phyloP scores from a whole-genome alignment of 2,329 filamentous ascomycete genomes.

The Fusarium brevicatenulatum region DNA sequence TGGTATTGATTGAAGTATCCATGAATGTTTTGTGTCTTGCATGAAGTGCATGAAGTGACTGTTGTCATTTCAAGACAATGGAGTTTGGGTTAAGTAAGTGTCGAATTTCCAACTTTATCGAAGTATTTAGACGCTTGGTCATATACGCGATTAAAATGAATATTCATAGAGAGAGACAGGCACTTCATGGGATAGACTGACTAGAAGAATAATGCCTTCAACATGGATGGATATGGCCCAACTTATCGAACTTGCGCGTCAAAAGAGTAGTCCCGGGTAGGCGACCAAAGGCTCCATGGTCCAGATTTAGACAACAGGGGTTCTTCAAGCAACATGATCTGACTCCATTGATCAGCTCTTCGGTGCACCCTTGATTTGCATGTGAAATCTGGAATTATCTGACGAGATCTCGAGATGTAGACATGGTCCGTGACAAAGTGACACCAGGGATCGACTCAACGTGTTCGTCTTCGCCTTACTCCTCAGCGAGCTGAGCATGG shows the following conservation, averaged over 20 bases:
- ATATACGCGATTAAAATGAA: too few relatives aligned
- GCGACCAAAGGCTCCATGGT: not conserved
- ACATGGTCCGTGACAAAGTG: not conserved
- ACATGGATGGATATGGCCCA: not conserved
- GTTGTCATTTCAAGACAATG: too few relatives aligned
- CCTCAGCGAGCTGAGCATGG: not conserved
- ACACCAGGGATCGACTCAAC: not conserved
- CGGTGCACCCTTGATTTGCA: not conserved
- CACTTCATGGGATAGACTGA: not conserved
- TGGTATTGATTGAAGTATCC: not conserved
- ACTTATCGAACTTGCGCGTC: not conserved
- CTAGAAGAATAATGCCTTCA: not conserved
- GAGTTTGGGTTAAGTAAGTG: not conserved
- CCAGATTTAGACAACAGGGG: slow-evolving; percentile 3
- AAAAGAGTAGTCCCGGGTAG: not conserved
- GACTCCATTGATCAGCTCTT: slow-evolving; percentile 20
- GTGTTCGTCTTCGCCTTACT: slow-evolving; percentile 16
- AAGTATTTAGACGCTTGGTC: not conserved
- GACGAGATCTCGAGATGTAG: slow-evolving; percentile 1
- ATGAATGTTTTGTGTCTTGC: not conserved
- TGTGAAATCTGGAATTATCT: slow-evolving; percentile 6
- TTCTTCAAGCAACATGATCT: not conserved
- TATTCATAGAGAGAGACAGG: not conserved
- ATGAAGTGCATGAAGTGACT: too few relatives aligned
- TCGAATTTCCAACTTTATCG: not conserved